Evolutionary conservation across 495 filamentous ascomycete species (phyloP).

Genomic region (Penicillium coffeae): DNA sequence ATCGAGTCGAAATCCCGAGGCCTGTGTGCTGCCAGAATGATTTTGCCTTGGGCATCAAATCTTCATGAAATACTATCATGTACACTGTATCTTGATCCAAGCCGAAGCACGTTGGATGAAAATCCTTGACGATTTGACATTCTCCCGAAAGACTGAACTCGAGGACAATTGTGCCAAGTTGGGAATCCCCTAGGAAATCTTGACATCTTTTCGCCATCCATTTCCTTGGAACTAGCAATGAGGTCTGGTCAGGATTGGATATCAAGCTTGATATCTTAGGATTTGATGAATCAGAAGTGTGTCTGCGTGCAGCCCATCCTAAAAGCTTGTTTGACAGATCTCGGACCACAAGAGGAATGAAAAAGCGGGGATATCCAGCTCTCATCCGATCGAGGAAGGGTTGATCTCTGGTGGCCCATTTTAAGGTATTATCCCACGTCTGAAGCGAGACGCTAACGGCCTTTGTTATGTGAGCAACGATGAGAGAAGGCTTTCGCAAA

Average conservation of each 20-base stretch:
- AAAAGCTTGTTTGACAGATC: neutral
- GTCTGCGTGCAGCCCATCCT: neutral
- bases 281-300: neutral
- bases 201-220: neutral
- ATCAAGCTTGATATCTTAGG: neutral
- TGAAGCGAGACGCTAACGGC: neutral
- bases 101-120: neutral
- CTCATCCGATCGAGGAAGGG: neutral
- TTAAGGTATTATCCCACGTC: neutral
- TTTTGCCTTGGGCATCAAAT: neutral
- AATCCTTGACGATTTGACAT: neutral
- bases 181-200: neutral
- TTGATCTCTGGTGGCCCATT: neutral
- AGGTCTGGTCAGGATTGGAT: neutral
- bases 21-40: neutral
- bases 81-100: neutral
- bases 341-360: neutral
- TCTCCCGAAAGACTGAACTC: neutral
- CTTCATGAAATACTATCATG: neutral
- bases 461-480: neutral
- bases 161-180: neutral
- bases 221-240: neutral
- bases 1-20: conserved; percentile 1
- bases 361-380: neutral
- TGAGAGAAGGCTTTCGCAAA: neutral